Conservation (phyloP, 2,329 filamentous ascomycete species). For the Stemphylium vesicarium region DNA sequence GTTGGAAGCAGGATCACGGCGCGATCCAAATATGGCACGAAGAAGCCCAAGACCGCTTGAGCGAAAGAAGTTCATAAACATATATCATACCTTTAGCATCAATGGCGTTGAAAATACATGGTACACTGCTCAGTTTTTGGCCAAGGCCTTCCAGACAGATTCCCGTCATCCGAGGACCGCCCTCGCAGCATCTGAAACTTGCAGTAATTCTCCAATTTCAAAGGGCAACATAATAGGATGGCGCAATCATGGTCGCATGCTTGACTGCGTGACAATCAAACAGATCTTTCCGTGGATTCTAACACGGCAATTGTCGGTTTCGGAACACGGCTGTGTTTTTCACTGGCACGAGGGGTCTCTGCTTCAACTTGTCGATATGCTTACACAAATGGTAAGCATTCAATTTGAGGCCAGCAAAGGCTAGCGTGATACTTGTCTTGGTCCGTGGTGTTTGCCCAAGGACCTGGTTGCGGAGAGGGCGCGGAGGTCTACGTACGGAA, state of each 20-base stretch:
- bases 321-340: not conserved
- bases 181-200: not conserved
- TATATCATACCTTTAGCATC: constrained; percentile 40
- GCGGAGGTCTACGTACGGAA: constrained; percentile 6
- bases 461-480: constrained; percentile 1
- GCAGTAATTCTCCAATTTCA: no score
- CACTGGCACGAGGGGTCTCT: not conserved
- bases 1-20: constrained; percentile 83
- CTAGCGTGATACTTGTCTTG: not conserved
- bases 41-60: constrained; percentile 80
- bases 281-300: no score
- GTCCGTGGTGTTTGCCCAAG: not conserved
- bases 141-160: not conserved
- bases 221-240: no score
- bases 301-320: not conserved
- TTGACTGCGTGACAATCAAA: no score
- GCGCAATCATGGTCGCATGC: no score
- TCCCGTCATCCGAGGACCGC: not conserved
- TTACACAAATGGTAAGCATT: not conserved
- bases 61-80: constrained; percentile 21
- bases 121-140: not conserved
- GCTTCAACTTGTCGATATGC: no score
- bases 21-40: constrained; percentile 96
- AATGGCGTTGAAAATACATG: constrained; percentile 25
- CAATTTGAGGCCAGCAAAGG: not conserved